Percentiles rank a stretch among this genome's conserved stretches.
phyloP scores from a whole-genome alignment of 352 stramenopile genomes.

The Globisporangium megalacanthum region DNA sequence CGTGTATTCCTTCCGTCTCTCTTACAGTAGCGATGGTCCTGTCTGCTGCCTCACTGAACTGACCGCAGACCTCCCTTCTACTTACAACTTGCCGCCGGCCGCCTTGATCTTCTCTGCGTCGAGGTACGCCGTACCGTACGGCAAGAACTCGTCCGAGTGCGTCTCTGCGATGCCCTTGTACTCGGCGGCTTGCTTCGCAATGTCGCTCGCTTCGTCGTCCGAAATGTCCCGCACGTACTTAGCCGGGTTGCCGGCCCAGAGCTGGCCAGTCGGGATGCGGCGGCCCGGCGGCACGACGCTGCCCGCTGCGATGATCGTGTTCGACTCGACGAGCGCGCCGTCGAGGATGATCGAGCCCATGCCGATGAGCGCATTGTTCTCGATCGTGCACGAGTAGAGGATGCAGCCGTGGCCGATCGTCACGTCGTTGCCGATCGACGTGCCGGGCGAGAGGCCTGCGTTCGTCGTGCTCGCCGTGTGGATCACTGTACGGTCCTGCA shows the following conservation, averaged over 20 bases:
- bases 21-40: conserved; percentile 15
- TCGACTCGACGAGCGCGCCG: conserved; percentile 88
- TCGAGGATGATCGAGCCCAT: conserved; percentile 95
- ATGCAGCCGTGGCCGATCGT: conserved; percentile 94
- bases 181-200: conserved; percentile 79
- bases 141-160: conserved; percentile 88
- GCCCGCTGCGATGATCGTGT: conserved; percentile 94
- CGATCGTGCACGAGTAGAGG: conserved; percentile 95
- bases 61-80: conserved; percentile 9
- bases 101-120: conserved; percentile 86
- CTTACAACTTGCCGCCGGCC: conserved; percentile 70
- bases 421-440: conserved; percentile 94
- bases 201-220: conserved; percentile 89
- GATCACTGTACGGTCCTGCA: conserved; percentile 96
- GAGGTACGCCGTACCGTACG: conserved; percentile 86
- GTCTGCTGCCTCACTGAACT: not conserved
- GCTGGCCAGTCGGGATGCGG: conserved; percentile 89
- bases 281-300: conserved; percentile 89
- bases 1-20: conserved; percentile 20
- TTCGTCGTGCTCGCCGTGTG: conserved; percentile 84
- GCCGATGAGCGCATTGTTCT: conserved; percentile 95
- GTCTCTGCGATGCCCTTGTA: conserved; percentile 82
- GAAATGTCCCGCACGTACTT: conserved; percentile 92
- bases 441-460: conserved; percentile 72
- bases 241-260: conserved; percentile 96